Percentiles rank a stretch among this genome's conserved stretches.
Evolutionary conservation across 75 land plant genomes (phyloP).

Genomic region (Cunninghamia lanceolata): DNA sequence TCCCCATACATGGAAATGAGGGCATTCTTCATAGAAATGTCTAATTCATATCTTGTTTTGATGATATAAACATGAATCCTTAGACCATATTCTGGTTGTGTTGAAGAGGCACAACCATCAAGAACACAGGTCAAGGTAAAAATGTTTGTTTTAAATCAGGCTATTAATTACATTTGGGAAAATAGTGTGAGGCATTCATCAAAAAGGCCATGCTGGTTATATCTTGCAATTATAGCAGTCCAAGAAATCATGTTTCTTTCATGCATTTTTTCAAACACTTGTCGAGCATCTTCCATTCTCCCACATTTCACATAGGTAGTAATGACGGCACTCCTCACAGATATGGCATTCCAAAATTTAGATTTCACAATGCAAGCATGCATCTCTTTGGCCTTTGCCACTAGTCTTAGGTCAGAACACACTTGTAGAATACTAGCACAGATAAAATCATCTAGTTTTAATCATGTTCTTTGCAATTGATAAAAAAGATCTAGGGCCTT

Average conservation of each 20-base stretch:
- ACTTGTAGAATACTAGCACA: constrained; percentile 17
- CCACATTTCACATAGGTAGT: constrained; percentile 57
- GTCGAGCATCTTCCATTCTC: constrained; percentile 21
- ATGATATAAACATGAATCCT: constrained; percentile 17
- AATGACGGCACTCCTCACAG: constrained; percentile 62
- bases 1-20: constrained; percentile 15
- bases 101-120: constrained; percentile 2
- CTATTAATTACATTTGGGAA: constrained; percentile 30
- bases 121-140: constrained; percentile 6
- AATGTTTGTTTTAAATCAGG: constrained; percentile 16
- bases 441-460: constrained; percentile 15
- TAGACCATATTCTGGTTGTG: neutral
- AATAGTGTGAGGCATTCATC: constrained; percentile 40
- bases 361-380: constrained; percentile 11
- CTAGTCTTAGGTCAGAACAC: neutral
- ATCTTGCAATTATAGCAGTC: constrained; percentile 63
- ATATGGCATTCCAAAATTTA: neutral
- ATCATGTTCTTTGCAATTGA: constrained; percentile 13
- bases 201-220: constrained; percentile 25
- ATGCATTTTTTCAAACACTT: constrained; percentile 48
- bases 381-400: constrained; percentile 11
- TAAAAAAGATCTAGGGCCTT: constrained; percentile 50
- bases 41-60: constrained; percentile 2
- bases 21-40: constrained; percentile 12
- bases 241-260: constrained; percentile 59